phyloP scores from a whole-genome alignment of 306 rosid genomes.

The Rubus idaeus region DNA sequence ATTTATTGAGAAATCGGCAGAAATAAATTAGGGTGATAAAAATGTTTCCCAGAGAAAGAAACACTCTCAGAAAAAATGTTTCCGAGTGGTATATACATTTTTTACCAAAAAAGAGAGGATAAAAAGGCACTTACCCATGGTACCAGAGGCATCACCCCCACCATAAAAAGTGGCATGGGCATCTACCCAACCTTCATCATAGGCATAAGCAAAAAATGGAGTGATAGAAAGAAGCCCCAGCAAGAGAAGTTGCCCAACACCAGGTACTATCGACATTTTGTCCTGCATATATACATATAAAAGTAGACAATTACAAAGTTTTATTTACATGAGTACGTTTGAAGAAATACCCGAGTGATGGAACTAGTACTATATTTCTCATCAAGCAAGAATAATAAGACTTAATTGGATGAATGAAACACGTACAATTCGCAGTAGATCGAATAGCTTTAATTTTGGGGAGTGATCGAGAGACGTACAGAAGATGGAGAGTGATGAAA shows the following conservation, averaged over 20 bases:
- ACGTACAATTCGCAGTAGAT: no score
- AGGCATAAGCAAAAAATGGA: conserved; percentile 28
- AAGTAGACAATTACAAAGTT: no score
- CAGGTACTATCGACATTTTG: conserved; percentile 36
- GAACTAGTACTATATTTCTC: no score
- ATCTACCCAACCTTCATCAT: conserved; percentile 45
- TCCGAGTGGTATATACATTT: neutral
- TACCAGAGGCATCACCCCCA: conserved; percentile 86
- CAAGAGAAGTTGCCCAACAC: conserved; percentile 27
- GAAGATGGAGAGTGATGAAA: neutral
- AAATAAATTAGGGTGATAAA: no score
- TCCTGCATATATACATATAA: no score
- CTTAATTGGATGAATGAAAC: no score
- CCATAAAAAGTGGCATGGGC: conserved; percentile 91
- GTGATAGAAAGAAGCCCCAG: conserved; percentile 39
- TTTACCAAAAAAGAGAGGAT: neutral
- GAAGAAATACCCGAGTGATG: no score
- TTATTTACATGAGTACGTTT: no score
- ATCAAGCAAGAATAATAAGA: no score
- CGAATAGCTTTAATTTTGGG: neutral
- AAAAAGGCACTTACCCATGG: conserved; percentile 58
- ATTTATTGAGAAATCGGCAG: no score
- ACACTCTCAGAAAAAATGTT: no score
- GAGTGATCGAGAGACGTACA: neutral
- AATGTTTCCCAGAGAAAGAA: no score